Conservation (phyloP, 1,284 basidiomycete species). For the Trametes hirsuta region DNA sequence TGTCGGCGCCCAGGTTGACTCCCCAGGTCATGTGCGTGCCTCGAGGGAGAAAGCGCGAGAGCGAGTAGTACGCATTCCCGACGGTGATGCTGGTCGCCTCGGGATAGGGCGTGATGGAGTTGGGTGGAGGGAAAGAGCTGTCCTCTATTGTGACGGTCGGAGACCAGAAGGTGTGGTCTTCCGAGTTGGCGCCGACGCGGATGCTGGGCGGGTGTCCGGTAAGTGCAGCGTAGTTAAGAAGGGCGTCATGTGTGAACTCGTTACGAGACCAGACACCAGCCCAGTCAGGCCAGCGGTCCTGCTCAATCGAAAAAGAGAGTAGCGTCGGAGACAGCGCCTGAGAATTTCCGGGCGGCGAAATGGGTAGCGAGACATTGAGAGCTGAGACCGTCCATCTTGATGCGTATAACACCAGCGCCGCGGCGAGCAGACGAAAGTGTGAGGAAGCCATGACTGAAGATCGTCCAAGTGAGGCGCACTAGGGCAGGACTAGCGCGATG, state of each 20-base stretch:
- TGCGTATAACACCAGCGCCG: not conserved
- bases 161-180: conserved; percentile 53
- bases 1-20: conserved; percentile 62
- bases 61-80: conserved; percentile 60
- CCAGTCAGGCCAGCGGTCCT: conserved; percentile 72
- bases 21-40: conserved; percentile 71
- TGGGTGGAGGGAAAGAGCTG: conserved; percentile 52
- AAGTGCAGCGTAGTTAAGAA: conserved; percentile 56
- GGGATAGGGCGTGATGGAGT: conserved; percentile 56
- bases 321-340: conserved; percentile 39
- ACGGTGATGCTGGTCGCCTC: conserved; percentile 61
- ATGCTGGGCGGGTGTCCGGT: conserved; percentile 60
- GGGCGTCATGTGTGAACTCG: conserved; percentile 57
- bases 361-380: conserved; percentile 30
- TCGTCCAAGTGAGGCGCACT: not conserved
- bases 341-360: conserved; percentile 26
- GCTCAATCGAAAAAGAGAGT: conserved; percentile 69
- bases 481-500: not conserved
- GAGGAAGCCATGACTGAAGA: not conserved
- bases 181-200: conserved; percentile 64
- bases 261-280: conserved; percentile 52
- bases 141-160: conserved; percentile 40
- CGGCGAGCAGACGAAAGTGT: not conserved
- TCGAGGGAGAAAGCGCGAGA: conserved; percentile 57
- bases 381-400: conserved; percentile 15